Base-by-base conservation (phyloP, 2,329 filamentous ascomycete species). In the Xylariomycetidae sp. region DNA sequence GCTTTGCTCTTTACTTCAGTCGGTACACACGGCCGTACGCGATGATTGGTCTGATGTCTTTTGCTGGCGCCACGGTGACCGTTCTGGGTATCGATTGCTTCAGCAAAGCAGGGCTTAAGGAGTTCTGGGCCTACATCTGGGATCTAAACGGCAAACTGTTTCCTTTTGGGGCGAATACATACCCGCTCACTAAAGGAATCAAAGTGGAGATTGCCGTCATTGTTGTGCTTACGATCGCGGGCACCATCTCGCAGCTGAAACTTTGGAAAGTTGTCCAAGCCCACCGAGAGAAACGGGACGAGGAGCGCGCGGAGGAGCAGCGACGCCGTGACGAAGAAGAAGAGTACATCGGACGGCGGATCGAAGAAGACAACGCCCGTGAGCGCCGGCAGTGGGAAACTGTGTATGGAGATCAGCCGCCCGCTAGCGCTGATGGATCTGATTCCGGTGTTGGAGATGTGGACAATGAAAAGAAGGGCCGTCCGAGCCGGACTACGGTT, bases 51-150 rank as follows among this genome's bases (percentile, higher is more conserved):
- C 76, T 76, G 29, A 87, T 87, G 10, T 76, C 89, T 0, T 93
- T 95, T 53, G 72, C 78, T 4, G 90, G 90, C 6, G 82, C 87
- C 4, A 95, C 87, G 0, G 76, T 76, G 3, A 69, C 82, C 1
- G 74, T 94, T 10, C 61, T 96, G 3, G 90, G 90, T 3, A 84
- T 96, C 37, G 90, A 96, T 56, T 94, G 87, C 58, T 93, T 90
- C 49, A 90, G 81, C 50, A 71, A 79, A 42, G 87, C 88, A n/a
- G 90, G 90, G 0, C 65, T 94, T 48, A 95, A 95, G 58, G 90
- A 96, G 57, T 95, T 95, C 47, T 96, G 90, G 90, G 73, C 86
- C 5, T 96, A 93, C 56, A 70, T 94, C 23, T 96, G 90, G 90
- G 66, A 65, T 28, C 61, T 96, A 24, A 95, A 95, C 56, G 67